Evolutionary conservation across 805 yeast genomes (phyloP).

Genomic region (Zygotorulaspora sp.): DNA sequence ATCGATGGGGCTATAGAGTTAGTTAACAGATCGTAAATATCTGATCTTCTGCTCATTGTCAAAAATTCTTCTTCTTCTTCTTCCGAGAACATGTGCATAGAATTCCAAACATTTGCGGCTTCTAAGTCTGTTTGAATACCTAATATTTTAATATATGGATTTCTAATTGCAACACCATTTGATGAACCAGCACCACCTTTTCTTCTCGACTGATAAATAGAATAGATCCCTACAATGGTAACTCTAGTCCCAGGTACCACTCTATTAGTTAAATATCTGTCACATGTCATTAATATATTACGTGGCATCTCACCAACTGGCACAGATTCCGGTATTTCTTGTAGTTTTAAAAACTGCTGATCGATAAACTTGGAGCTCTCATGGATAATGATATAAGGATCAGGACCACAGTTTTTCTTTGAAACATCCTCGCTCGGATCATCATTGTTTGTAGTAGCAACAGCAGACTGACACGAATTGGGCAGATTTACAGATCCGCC

Average conservation of each 20-base stretch:
- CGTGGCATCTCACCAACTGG: conserved; percentile 99
- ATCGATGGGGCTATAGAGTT: conserved; percentile 94
- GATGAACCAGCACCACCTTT: conserved; percentile 39
- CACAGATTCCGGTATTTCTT: conserved; percentile 97
- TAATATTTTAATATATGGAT: conserved; percentile 81
- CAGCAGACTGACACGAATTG: conserved; percentile 32
- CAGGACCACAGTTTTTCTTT: conserved; percentile 65
- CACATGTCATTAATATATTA: conserved; percentile 80
- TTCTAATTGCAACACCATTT: conserved; percentile 80
- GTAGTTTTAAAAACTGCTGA: conserved; percentile 89
- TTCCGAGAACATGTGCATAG: conserved; percentile 60
- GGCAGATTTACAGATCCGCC: conserved; percentile 32
- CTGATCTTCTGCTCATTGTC: conserved; percentile 73
- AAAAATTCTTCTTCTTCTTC: conserved; percentile 93
- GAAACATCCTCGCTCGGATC: conserved; percentile 22
- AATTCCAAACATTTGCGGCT: conserved; percentile 52
- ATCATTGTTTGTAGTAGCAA: conserved; percentile 12
- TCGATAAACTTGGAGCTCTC: conserved; percentile 92
- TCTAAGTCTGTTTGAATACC: conserved; percentile 86
- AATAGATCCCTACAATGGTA: conserved; percentile 86
- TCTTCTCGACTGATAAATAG: conserved; percentile 76
- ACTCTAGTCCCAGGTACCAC: conserved; percentile 95
- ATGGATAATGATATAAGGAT: conserved; percentile 90
- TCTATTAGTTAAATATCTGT: conserved; percentile 81
- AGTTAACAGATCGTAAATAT: conserved; percentile 80